phyloP scores from a whole-genome alignment of 1,284 basidiomycete genomes.

The Puccinia triticina region DNA sequence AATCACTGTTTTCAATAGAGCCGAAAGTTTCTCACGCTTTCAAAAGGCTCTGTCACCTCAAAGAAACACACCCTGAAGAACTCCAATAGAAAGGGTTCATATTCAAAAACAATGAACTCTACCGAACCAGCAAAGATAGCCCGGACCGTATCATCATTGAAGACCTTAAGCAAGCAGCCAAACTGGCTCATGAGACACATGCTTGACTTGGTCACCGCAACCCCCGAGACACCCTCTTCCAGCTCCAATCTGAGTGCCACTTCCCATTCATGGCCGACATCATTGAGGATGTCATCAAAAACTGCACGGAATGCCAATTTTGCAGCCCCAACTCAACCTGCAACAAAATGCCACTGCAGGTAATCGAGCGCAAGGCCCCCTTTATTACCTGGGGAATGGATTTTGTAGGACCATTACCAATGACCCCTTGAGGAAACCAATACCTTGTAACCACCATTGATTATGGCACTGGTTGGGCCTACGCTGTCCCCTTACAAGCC shows the following conservation, averaged over 20 bases:
- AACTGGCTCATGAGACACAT: not conserved
- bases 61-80: not conserved
- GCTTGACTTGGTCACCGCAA: not conserved
- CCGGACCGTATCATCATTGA: not conserved
- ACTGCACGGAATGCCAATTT: constrained; percentile 6
- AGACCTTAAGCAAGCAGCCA: not conserved
- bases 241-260: not conserved
- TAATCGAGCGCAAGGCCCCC: not conserved
- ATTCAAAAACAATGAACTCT: not conserved
- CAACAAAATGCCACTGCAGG: constrained; percentile 18
- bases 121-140: no score
- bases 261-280: not conserved
- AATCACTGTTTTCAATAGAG: not conserved
- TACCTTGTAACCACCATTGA: constrained; percentile 16
- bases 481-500: not conserved
- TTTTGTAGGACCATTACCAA: constrained; percentile 14
- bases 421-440: not conserved
- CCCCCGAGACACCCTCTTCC: not conserved
- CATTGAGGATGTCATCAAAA: not conserved
- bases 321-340: not conserved
- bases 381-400: constrained; percentile 31
- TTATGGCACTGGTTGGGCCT: constrained; percentile 31
- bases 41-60: not conserved
- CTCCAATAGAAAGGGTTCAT: not conserved
- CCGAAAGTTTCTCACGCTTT: not conserved